Base-by-base conservation (phyloP, 208 protist genomes). In the Acanthamoeba castellanii region DNA sequence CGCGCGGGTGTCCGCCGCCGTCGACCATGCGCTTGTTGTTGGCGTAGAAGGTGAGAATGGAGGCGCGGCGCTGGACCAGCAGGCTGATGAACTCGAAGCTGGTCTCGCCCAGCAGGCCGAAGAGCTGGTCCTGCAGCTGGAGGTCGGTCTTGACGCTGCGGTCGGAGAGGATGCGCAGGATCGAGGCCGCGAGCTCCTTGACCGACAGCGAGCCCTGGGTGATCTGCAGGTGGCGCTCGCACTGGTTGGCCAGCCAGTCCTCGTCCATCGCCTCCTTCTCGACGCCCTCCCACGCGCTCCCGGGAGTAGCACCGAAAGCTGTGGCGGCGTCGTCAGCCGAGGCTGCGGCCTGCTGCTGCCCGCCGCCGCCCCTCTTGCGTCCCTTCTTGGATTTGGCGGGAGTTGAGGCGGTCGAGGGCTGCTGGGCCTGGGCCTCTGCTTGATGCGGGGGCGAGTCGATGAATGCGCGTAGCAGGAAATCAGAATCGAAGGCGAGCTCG, bases 61-160 rank as follows among this genome's bases (percentile, higher is more conserved):
- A 57, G n/a, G 89, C 42, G 30, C 89, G 89, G 20, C 55, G 42
- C 68, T 94, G 89, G 45, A 94, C 25, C n/a, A 94, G 89, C 14
- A 84, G 89, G 68, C 66, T 82, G 59, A 94, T 94, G 89, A 94
- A 82, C 45, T 94, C 89, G 55, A 94, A 94, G 55, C 89, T 82
- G 11, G 68, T 94, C 55, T 94, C 89, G 47, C 89, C 89, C 66
- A 94, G 68, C 42, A 94, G 68, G 1, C 50, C 89, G n/a, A 94
- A 94, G 42, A 94, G 89, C 68, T 94, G 89, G 45, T 82, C 68
- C 47, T 94, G 89, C 42, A 94, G 89, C 45, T 76, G 68, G 20
- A 94, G 70, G 68, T 94, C 70, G 27, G 7, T 76, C 64, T 74
- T 66, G 47, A 94, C 34, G 32, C 25, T 82, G 25, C 89, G 59